A percentile compares a stretch with the other conserved stretches of the same genome.
Conservation (phyloP, 176 grass and related monocot genomes). For the Eleusine coracana region DNA sequence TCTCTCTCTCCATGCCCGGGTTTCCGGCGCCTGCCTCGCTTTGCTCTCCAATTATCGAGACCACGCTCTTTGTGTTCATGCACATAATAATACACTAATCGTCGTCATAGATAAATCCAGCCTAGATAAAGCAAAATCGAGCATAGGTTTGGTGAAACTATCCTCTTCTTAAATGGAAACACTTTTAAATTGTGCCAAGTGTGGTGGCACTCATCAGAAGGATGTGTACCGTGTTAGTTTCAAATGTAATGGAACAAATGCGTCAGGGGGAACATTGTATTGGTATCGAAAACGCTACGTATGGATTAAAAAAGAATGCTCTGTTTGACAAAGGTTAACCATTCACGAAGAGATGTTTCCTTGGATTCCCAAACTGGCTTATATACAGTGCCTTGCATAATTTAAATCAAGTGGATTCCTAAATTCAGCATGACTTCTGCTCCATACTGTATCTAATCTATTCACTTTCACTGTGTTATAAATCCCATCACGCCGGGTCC, state of each 20-base stretch:
- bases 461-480: neutral
- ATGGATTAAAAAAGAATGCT: too few species aligned
- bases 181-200: neutral
- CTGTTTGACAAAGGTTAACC: too few species aligned
- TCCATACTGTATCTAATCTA: neutral
- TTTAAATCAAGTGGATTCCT: neutral
- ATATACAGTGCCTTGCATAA: too few species aligned
- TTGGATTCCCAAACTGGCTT: too few species aligned
- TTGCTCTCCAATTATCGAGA: constrained; percentile 35
- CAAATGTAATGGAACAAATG: too few species aligned
- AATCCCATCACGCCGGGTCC: neutral
- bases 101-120: neutral
- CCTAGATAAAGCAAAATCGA: neutral
- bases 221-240: too few species aligned
- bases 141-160: constrained; percentile 41
- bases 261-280: too few species aligned
- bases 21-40: constrained; percentile 25
- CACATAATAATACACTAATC: neutral
- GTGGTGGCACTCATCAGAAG: too few species aligned
- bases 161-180: neutral
- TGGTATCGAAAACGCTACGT: too few species aligned
- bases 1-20: neutral
- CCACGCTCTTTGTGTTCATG: constrained; percentile 23
- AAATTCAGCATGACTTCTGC: neutral
- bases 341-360: too few species aligned